These are phyloP conservation scores for Terana coerulea DNA, from an alignment of 768 basidiomycete genomes.

Conservation along the genomic window DNA sequence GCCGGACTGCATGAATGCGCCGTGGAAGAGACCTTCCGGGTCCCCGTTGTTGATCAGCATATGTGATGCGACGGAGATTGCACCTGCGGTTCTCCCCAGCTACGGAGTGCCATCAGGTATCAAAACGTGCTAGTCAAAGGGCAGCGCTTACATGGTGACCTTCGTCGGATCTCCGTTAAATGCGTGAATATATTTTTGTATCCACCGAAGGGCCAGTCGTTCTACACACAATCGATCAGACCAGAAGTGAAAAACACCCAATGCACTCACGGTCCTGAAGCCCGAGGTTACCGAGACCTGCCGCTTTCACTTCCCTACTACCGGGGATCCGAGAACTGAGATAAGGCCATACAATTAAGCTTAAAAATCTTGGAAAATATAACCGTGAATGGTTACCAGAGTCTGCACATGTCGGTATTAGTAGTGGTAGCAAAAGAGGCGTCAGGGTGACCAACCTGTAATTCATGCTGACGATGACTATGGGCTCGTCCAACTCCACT, in stretches of 20 bases:
- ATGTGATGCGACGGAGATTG: conserved; percentile 30
- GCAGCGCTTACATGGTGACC: conserved; percentile 6
- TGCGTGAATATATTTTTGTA: conserved; percentile 8
- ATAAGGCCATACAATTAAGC: not conserved
- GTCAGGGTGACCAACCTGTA: conserved; percentile 37
- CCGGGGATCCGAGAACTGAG: conserved; percentile 37
- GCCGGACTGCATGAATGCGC: conserved; percentile 35
- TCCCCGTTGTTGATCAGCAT: conserved; percentile 20
- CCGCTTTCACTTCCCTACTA: conserved; percentile 35
- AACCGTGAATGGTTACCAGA: not conserved
- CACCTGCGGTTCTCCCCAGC: conserved; percentile 38
- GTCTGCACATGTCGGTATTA: not conserved
- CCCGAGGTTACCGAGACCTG: conserved; percentile 43
- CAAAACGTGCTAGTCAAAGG: not conserved
- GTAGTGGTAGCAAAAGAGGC: not conserved
- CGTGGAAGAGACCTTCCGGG: conserved; percentile 24
- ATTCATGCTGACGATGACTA: conserved; percentile 53
- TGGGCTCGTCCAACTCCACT: conserved; percentile 37
- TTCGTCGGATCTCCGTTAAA: conserved; percentile 10
- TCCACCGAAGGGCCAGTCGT: conserved; percentile 9
- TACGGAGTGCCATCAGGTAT: not conserved
- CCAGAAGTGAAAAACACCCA: not conserved
- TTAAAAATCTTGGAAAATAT: too few species aligned
- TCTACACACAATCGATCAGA: not conserved
- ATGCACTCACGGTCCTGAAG: conserved; percentile 42